These are phyloP conservation scores for Pinus taeda DNA, from an alignment of 75 land plant species.

Conservation along the genomic window DNA sequence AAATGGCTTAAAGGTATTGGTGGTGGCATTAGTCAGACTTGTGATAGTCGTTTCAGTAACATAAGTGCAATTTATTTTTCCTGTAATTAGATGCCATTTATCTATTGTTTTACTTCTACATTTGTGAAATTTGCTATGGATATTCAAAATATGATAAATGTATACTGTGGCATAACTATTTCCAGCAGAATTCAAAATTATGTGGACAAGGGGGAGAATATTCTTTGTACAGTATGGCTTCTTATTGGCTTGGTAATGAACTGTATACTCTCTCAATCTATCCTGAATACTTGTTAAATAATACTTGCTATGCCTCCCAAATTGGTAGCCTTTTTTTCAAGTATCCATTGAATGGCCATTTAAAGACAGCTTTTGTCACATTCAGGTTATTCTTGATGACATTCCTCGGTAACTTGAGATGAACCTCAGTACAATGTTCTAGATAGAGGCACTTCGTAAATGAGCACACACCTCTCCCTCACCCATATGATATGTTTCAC, in stretches of 20 bases:
- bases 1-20: not conserved
- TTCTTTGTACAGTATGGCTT: not conserved
- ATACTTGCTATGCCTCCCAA: not conserved
- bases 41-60: not conserved
- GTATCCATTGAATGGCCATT: not conserved
- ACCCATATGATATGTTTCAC: no score
- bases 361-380: not conserved
- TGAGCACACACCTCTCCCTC: no score
- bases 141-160: not conserved
- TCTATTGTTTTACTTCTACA: not conserved
- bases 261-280: not conserved
- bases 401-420: no score
- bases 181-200: not conserved
- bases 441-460: not conserved
- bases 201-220: not conserved
- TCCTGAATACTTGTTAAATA: not conserved
- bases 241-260: not conserved
- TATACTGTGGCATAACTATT: not conserved
- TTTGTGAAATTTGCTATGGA: not conserved
- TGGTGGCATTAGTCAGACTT: not conserved
- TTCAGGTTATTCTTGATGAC: no score
- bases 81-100: not conserved
- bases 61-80: not conserved
- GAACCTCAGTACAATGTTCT: not conserved
- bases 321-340: not conserved